Evolutionary conservation across 2,329 filamentous ascomycete species (phyloP).

Genomic region (Onygenales sp.): DNA sequence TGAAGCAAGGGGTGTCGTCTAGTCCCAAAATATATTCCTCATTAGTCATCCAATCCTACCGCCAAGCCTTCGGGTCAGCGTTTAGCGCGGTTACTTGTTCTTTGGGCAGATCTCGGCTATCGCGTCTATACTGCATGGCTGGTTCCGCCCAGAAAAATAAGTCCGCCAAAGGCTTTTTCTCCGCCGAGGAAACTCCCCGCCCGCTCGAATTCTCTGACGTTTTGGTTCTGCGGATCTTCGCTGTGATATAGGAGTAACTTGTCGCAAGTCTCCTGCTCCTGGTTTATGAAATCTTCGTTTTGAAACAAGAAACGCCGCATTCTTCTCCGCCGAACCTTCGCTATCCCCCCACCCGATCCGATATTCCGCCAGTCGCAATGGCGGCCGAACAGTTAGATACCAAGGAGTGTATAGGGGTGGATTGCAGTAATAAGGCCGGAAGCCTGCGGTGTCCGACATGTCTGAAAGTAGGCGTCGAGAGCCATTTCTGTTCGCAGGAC

Average conservation of each 20-base stretch:
- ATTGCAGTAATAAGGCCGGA: slow-evolving; percentile 80
- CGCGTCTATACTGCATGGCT: not conserved
- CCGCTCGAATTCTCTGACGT: not conserved
- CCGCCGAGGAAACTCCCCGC: not conserved
- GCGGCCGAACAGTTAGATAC: slow-evolving; percentile 23
- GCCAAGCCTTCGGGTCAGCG: not conserved
- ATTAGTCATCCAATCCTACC: no score
- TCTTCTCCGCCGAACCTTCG: not conserved
- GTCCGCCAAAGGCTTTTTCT: not conserved
- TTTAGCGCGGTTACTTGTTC: not conserved
- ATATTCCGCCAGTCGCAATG: not conserved
- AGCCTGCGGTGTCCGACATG: slow-evolving; percentile 90
- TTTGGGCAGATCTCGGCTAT: not conserved
- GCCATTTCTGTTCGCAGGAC: slow-evolving; percentile 95
- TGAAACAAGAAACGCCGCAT: not conserved
- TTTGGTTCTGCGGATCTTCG: not conserved
- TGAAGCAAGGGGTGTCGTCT: not conserved
- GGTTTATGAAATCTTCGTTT: not conserved
- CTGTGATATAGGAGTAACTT: not conserved
- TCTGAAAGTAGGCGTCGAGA: slow-evolving; percentile 79
- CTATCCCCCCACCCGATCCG: not conserved
- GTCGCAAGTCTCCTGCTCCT: not conserved
- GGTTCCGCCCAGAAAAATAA: not conserved
- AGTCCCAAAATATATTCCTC: no score
- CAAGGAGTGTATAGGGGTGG: slow-evolving; percentile 60